A percentile compares a stretch with the other conserved stretches of the same genome.
Conservation (phyloP, 192 early-diverging fungal species). For the Coemansia sp. region DNA sequence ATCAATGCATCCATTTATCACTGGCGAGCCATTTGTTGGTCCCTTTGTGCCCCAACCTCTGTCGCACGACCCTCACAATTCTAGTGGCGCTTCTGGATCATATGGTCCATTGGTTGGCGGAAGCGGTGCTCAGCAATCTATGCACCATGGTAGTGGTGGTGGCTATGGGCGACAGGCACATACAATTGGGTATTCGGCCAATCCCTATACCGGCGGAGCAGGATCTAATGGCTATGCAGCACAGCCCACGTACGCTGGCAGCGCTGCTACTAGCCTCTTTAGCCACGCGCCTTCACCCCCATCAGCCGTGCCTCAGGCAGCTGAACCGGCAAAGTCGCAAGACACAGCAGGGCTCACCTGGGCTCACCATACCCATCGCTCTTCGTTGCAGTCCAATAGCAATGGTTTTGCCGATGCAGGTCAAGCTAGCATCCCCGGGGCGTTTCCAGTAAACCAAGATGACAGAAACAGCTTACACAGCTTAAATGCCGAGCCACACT, state of each 20-base stretch:
- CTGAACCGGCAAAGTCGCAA: background rate
- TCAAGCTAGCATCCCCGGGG: conserved; percentile 20
- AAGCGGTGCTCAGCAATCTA: background rate
- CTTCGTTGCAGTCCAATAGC: too few relatives aligned
- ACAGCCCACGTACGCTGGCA: conserved; percentile 3
- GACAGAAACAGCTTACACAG: conserved; percentile 11
- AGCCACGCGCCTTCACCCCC: background rate
- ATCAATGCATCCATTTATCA: conserved; percentile 91
- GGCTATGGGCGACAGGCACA: conserved; percentile 12
- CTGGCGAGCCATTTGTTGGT: conserved; percentile 73
- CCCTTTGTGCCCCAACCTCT: conserved; percentile 44
- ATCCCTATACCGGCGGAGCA: conserved; percentile 9
- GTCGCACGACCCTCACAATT: conserved; percentile 9
- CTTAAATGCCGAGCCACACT: conserved; percentile 8
- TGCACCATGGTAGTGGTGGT: background rate
- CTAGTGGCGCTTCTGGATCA: conserved; percentile 11
- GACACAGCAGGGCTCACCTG: conserved; percentile 7
- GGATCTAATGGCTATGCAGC: conserved; percentile 19
- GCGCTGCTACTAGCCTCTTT: conserved; percentile 3
- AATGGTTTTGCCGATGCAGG: background rate
- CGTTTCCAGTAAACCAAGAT: conserved; percentile 18
- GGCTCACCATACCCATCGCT: conserved; percentile 1
- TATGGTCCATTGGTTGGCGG: conserved; percentile 13
- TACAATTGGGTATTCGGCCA: conserved; percentile 18
- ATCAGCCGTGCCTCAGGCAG: background rate